These are phyloP conservation scores for Wickerhamomyces strasburgensis DNA, from an alignment of 805 yeast genomes.

Conservation along the genomic window DNA sequence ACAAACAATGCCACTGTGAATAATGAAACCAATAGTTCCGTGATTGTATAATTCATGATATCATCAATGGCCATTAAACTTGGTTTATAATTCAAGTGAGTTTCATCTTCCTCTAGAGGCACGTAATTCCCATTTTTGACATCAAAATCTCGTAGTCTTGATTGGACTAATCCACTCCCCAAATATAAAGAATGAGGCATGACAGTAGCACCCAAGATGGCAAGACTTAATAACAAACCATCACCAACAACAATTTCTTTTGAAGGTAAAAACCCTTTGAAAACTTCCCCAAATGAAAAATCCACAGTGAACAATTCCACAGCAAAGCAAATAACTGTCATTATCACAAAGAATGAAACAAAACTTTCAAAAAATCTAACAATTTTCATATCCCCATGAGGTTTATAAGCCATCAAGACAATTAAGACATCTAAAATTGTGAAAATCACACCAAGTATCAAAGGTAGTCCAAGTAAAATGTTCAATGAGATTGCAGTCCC, in stretches of 20 bases:
- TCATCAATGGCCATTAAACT: slow-evolving; percentile 76
- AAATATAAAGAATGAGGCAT: slow-evolving; percentile 91
- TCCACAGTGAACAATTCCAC: slow-evolving; percentile 72
- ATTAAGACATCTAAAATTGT: slow-evolving; percentile 84
- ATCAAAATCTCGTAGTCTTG: slow-evolving; percentile 77
- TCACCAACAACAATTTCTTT: slow-evolving; percentile 45
- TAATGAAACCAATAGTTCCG: slow-evolving; percentile 75
- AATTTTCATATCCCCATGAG: slow-evolving; percentile 73
- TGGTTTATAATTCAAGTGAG: slow-evolving; percentile 56
- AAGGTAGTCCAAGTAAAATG: slow-evolving; percentile 73
- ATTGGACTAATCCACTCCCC: slow-evolving; percentile 86
- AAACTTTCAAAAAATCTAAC: slow-evolving; percentile 77
- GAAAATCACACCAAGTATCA: slow-evolving; percentile 75
- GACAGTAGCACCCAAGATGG: slow-evolving; percentile 88
- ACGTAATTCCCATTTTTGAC: slow-evolving; percentile 56
- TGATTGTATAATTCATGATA: slow-evolving; percentile 76
- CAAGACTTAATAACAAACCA: slow-evolving; percentile 76
- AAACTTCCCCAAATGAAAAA: slow-evolving; percentile 50
- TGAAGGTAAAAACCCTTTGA: slow-evolving; percentile 63
- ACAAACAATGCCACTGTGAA: slow-evolving; percentile 90
- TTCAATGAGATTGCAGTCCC: slow-evolving; percentile 96
- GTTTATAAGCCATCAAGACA: slow-evolving; percentile 82
- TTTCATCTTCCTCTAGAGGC: slow-evolving; percentile 26
- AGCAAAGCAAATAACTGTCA: slow-evolving; percentile 82
- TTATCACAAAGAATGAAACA: slow-evolving; percentile 71